Conservation (phyloP, 2,329 filamentous ascomycete species). For the Talaromyces islandicus region DNA sequence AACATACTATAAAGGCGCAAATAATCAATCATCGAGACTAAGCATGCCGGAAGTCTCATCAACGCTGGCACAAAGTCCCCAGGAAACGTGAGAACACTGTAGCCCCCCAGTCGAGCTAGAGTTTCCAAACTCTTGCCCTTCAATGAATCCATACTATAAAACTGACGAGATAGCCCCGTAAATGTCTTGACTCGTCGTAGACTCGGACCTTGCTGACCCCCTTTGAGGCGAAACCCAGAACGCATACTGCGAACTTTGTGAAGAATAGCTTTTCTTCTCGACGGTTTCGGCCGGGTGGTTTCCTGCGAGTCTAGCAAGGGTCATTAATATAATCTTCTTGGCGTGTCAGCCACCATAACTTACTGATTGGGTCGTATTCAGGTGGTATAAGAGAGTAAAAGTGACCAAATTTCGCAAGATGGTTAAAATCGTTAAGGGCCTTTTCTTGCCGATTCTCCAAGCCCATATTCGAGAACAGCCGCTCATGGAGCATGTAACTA, state of each 20-base stretch:
- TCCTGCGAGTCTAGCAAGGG: neutral
- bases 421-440: constrained; percentile 26
- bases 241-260: constrained; percentile 29
- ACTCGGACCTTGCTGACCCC: constrained; percentile 15
- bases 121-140: constrained; percentile 32
- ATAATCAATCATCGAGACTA: constrained; percentile 36
- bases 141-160: constrained; percentile 26
- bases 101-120: constrained; percentile 38
- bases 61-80: constrained; percentile 31
- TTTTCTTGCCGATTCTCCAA: constrained; percentile 19
- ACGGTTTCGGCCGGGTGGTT: constrained; percentile 5
- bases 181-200: constrained; percentile 37
- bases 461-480: constrained; percentile 17
- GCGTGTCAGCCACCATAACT: neutral
- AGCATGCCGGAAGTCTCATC: constrained; percentile 36
- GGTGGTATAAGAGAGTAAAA: constrained; percentile 15
- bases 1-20: constrained; percentile 30
- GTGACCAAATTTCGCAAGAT: constrained; percentile 18
- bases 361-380: constrained; percentile 11
- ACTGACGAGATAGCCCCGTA: constrained; percentile 22
- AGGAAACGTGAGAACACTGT: constrained; percentile 33
- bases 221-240: constrained; percentile 24
- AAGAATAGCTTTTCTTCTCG: constrained; percentile 18
- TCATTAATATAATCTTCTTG: neutral
- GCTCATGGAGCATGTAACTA: constrained; percentile 15